These are phyloP conservation scores for Mycena haematopus DNA, from an alignment of 768 basidiomycete genomes.

Conservation along the genomic window DNA sequence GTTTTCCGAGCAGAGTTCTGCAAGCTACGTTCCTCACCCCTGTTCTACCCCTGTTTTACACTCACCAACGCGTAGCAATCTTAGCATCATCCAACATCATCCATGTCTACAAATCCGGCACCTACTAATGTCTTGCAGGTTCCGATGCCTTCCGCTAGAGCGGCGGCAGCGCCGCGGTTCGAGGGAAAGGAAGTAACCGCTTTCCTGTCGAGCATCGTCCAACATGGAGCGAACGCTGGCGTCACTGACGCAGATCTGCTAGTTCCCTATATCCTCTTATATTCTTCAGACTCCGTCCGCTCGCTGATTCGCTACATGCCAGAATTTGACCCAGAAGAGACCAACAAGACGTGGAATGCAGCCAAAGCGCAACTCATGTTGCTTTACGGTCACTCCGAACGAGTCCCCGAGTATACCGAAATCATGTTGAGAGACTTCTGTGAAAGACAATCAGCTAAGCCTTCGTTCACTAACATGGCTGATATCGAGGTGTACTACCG, in stretches of 20 bases:
- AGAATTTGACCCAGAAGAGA: constrained; percentile 2
- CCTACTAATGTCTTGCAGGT: not conserved
- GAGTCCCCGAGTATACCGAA: constrained; percentile 7
- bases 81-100: too few relatives aligned
- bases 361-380: not conserved
- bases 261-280: constrained; percentile 15
- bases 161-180: constrained; percentile 5
- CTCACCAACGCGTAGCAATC: not conserved
- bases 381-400: not conserved
- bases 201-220: not conserved
- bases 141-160: constrained; percentile 17
- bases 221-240: constrained; percentile 21
- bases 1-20: too few relatives aligned
- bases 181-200: constrained; percentile 11
- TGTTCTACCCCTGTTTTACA: too few relatives aligned
- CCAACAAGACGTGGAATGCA: not conserved
- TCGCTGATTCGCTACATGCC: constrained; percentile 3
- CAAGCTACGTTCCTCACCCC: too few relatives aligned
- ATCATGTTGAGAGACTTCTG: not conserved
- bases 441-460: not conserved
- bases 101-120: too few relatives aligned
- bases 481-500: not conserved
- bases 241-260: constrained; percentile 15
- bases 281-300: constrained; percentile 5
- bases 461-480: not conserved